Evolutionary conservation across 345 rosid genomes (phyloP), one percentile per base, ranked within the genome.

Genomic region (Tarenaya hassleriana): DNA sequence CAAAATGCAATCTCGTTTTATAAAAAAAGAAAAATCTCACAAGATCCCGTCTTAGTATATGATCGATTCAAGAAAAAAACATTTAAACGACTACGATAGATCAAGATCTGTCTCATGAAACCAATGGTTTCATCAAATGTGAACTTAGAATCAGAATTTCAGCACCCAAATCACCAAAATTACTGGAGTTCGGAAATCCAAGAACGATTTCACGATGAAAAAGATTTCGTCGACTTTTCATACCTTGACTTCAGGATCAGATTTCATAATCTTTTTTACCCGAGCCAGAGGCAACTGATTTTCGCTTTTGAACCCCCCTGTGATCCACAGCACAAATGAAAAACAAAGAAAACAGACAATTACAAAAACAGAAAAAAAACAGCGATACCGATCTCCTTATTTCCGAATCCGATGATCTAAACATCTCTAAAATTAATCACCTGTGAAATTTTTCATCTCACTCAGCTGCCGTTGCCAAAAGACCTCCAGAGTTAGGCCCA

Each of bases 221-320:
- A 47, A 9, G 14, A 34, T 32, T 16, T 37, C 12, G 8, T 5
- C 14, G 5, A 50, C 13, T 16, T 31, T 24, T 27, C 11, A 19
- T 34, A 77, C 77, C 81, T 61, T 72, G 42, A 73, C 77, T 5
- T 44, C 27, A 43, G 44, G 44, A 21, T 63, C 54, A 0, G 73
- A 44, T 58, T 76, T 76, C 69, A 76, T 63, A 18, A 72, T 20
- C 69, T 34, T 69, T 53, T 54, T 76, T 49, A 76, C 59, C 67
- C 77, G 63, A 53, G 75, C 64, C 3, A 73, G 52, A n/a, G 73
- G 71, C 10, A 72, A 55, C 41, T 9, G 2, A 38, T n/a, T 38
- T 4, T 52, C 12, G 41, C 41, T 16, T 8, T 42, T 17, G 37
- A 55, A 32, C 10, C 39, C 60, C 15, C 39, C 60, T 55, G 32